Conservation (phyloP, 371 early-diverging fungal genomes). For the Mucor circinelloides region DNA sequence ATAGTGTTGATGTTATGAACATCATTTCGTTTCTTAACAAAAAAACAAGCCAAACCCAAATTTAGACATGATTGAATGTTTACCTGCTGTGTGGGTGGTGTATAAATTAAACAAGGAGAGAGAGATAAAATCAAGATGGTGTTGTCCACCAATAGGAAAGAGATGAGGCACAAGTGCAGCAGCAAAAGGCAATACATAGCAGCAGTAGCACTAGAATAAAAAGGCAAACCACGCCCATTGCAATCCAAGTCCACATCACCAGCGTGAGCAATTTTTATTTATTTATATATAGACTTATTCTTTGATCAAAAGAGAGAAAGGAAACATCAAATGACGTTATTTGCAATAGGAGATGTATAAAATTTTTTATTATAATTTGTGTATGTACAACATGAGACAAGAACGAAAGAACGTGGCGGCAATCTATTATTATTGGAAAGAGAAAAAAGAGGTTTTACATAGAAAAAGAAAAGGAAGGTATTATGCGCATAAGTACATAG, state of each 20-base stretch:
- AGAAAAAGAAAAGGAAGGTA: neutral
- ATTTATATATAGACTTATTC: neutral
- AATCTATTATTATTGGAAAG: neutral
- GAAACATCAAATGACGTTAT: conserved; percentile 1
- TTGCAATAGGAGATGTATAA: conserved; percentile 1
- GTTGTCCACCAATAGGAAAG: neutral
- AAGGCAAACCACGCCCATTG: neutral
- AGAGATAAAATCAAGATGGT: neutral
- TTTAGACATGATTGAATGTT: no score
- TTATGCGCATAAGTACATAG: neutral
- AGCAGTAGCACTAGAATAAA: neutral
- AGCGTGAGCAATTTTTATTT: no score
- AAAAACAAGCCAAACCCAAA: no score
- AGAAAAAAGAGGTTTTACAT: neutral
- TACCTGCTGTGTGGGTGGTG: no score
- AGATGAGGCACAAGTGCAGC: neutral
- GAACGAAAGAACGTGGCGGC: neutral
- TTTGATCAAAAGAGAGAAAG: neutral
- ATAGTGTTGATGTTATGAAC: no score
- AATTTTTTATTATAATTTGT: neutral
- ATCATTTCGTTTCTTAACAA: no score
- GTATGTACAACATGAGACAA: neutral
- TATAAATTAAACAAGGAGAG: no score
- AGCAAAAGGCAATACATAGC: no score
- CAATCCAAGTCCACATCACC: neutral